Base-by-base conservation (phyloP, 345 rosid species). In the Arabis alpina region DNA sequence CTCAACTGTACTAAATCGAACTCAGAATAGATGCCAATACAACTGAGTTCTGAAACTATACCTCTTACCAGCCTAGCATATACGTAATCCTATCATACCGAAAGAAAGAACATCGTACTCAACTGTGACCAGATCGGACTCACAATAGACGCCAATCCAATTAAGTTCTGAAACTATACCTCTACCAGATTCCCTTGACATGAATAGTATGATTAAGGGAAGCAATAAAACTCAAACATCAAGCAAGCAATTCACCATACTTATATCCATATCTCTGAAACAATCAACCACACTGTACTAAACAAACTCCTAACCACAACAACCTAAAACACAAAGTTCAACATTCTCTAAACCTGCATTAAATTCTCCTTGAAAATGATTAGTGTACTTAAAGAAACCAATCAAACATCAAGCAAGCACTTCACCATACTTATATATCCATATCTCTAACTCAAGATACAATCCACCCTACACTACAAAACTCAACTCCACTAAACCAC, bases 251-350 rank as follows among this genome's bases (percentile, higher is more conserved):
- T 65, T 57, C 56, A 44, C 44, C 44, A 55, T 9, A 44, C 15
- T 12, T 2, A 54, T 34, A 9, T 64, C 43, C 1, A 54, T 43
- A 52, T 28, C 32, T 5, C 44, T 51, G 15, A 44, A 14, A 19
- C 23, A 19, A 19, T 19, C 23, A 0, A 19, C 23, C 23, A 19
- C 23, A 19, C 0, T 39, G 61, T 71, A 62, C 68, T 53, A 34
- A 13, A 43, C n/a, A 44, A 25, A 63, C 41, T 36, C 58, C 32
- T 36, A 47, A 71, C 61, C 70, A 72, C 58, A 59, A 49, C 61
- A 54, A 71, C 52, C 58, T 25, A 16, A 36, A 61, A 52, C 53
- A 58, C n/a, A n/a, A 51, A 59, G 9, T n/a, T 42, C 34, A 66
- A 6, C 28, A 4, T 4, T 43, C 43, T 59, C 19, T 15, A 37